A percentile compares a stretch with the other conserved stretches of the same genome.
Evolutionary conservation across 305 asterid genomes (phyloP).

Genomic region (Stenogyne calaminthoides): DNA sequence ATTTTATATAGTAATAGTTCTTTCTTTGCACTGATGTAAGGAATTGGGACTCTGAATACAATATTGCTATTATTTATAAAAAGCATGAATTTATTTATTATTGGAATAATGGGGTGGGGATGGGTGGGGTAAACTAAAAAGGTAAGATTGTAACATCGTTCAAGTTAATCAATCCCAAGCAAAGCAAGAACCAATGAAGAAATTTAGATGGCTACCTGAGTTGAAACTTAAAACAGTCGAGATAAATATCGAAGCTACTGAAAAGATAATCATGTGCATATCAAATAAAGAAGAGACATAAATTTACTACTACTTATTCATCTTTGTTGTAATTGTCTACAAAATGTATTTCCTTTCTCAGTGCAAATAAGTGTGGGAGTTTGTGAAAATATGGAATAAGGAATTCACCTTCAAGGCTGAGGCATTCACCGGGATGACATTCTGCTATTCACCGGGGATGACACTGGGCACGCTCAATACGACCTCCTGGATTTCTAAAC

Average conservation of each 20-base stretch:
- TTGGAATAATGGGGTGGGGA: too few species aligned
- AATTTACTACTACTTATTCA: constrained; percentile 27
- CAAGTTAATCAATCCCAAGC: background rate
- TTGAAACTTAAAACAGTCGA: too few species aligned
- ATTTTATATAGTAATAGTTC: background rate
- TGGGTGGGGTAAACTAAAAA: too few species aligned
- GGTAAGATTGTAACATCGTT: too few species aligned
- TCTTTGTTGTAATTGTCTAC: constrained; percentile 22
- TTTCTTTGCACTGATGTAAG: background rate
- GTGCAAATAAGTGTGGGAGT: constrained; percentile 21
- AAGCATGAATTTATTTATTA: too few species aligned
- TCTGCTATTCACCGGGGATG: constrained; percentile 29
- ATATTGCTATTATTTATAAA: too few species aligned
- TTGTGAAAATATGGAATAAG: constrained; percentile 19
- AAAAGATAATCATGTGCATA: background rate
- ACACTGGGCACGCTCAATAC: constrained; percentile 14
- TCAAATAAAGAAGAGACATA: background rate
- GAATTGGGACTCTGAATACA: background rate
- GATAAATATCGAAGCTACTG: background rate
- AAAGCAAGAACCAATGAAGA: too few species aligned
- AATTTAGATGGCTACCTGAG: too few species aligned
- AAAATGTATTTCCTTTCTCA: constrained; percentile 13
- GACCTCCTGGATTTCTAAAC: constrained; percentile 33
- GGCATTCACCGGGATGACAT: constrained; percentile 25
- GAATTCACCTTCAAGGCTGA: constrained; percentile 23